Percentiles rank a stretch among this genome's conserved stretches.
phyloP scores from a whole-genome alignment of 257 asterid species.

The Solanum pennellii region DNA sequence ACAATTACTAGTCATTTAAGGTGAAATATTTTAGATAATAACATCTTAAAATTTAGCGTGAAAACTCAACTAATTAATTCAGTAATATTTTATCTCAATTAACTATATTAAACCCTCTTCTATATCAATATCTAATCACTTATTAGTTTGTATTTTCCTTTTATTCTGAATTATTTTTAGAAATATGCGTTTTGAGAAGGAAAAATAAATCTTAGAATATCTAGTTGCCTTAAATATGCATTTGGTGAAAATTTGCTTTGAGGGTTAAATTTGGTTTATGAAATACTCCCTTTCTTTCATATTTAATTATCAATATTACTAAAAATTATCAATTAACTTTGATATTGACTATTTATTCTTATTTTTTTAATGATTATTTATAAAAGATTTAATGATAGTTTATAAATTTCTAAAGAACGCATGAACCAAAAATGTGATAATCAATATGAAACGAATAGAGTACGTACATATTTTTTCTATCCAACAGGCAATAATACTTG shows the following conservation, averaged over 20 bases:
- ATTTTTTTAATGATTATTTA: neutral
- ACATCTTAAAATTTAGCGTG: neutral
- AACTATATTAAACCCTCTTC: neutral
- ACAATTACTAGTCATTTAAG: neutral
- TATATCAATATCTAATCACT: neutral
- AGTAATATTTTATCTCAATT: neutral
- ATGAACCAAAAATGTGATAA: accelerated
- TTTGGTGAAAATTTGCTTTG: neutral
- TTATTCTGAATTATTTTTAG: neutral
- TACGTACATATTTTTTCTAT: too few relatives aligned
- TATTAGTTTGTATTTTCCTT: neutral
- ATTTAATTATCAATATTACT: neutral
- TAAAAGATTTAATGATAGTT: neutral
- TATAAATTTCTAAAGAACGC: neutral
- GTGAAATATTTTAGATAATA: neutral
- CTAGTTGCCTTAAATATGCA: neutral
- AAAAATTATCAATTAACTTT: neutral
- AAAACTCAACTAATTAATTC: neutral
- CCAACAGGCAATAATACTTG: too few relatives aligned
- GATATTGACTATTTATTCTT: neutral
- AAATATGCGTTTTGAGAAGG: neutral
- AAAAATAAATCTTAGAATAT: neutral
- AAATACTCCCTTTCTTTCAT: neutral
- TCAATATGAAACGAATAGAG: neutral
- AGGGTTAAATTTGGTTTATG: neutral